Evolutionary conservation across 345 rosid species (phyloP), one percentile per base, ranked within the genome.

Genomic region (Geranium rotundifolium): DNA sequence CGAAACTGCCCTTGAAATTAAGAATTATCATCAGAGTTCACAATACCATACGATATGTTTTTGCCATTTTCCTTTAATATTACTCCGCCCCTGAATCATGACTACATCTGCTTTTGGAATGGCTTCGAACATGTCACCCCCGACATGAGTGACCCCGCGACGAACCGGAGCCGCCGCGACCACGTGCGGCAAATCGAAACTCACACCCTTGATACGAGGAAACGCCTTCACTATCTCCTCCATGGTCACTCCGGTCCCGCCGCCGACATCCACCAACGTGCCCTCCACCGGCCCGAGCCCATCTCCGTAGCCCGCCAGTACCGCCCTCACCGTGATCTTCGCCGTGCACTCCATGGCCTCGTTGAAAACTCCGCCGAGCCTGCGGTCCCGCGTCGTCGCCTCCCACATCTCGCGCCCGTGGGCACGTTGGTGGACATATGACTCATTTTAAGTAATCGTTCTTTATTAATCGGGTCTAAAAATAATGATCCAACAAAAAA

Each of bases 201-300:
- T 27, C 7, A 60, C 60, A 10, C 78, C 73, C 29, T 74, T 58
- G 17, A 70, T 66, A 15, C 60, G 60, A 0, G 78, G 74, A 67
- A 54, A 27, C 0, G 68, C 56, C 50, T 67, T 70, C 10, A 63
- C 63, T 63, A 74, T 61, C 7, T 67, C 71, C 16, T 39, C 29
- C 3, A 70, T 29, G 12, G 29, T 31, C 0, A 27, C 18, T 0
- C 74, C 78, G 7, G 62, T 74, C 17, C 78, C 78, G 3, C 78
- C 74, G 0, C 57, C 78, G 14, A 70, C 69, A 19, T 74, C 71
- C 6, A 63, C 72, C 37, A 70, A 16, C 4, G 72, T 58, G 0
- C 20, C 18, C 0, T 59, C n/a, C 5, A 20, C 58, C 0, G 56
- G n/a, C n/a, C n/a, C 37, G 27, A 74, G 67, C 69, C 34, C 69